Conservation (phyloP, 768 basidiomycete genomes). For the Crassisporium funariophilum region DNA sequence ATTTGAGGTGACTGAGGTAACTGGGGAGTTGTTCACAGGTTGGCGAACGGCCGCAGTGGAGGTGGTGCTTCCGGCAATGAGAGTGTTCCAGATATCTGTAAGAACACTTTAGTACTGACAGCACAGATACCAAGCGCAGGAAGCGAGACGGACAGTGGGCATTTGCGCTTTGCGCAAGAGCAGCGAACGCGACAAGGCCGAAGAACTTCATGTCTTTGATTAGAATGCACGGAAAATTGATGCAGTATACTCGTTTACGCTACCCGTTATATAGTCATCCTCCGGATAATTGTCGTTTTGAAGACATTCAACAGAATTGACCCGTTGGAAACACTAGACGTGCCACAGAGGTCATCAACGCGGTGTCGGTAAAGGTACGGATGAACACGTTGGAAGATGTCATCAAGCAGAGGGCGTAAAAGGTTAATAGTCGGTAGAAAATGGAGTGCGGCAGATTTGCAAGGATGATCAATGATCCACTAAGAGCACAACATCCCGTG, state of each 20-base stretch:
- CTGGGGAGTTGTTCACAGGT: conserved; percentile 37
- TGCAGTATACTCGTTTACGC: not conserved
- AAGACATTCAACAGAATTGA: too few species aligned
- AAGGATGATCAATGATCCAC: not conserved
- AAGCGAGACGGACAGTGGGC: too few species aligned
- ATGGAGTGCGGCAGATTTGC: not conserved
- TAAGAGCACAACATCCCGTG: too few species aligned
- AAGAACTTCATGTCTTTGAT: conserved; percentile 30
- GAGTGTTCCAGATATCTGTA: conserved; percentile 35
- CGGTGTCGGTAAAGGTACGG: conserved; percentile 1
- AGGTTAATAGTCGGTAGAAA: not conserved
- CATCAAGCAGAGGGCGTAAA: not conserved
- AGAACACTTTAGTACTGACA: not conserved
- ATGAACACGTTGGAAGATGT: not conserved
- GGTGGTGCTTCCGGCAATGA: conserved; percentile 30
- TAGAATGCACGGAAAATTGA: not conserved
- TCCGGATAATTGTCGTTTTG: conserved; percentile 11
- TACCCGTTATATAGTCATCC: conserved; percentile 5
- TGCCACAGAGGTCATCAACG: too few species aligned
- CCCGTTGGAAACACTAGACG: too few species aligned
- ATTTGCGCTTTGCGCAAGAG: conserved; percentile 25
- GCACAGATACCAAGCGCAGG: too few species aligned
- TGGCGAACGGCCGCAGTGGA: conserved; percentile 33
- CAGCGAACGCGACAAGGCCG: conserved; percentile 20
- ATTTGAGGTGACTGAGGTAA: conserved; percentile 29